A percentile compares a stretch with the other conserved stretches of the same genome.
Evolutionary conservation across 108 stramenopile species (phyloP).

Genomic region (Discostella stelligeroides): DNA sequence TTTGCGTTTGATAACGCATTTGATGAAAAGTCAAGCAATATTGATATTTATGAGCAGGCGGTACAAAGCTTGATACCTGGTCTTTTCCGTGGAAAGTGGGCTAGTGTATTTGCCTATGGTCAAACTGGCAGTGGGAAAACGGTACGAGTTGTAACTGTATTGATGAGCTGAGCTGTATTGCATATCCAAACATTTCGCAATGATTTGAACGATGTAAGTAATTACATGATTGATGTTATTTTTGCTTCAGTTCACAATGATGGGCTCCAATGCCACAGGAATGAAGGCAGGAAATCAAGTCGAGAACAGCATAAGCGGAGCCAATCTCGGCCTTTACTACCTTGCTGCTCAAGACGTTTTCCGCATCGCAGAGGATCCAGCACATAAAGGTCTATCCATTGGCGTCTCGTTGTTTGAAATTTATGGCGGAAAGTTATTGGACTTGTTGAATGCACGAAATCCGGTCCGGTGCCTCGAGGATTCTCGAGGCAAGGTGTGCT

Average conservation of each 20-base stretch:
- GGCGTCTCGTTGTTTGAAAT: constrained; percentile 96
- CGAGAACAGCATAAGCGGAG: constrained; percentile 35
- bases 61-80: constrained; percentile 87
- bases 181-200: too few relatives aligned
- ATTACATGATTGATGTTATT: too few relatives aligned
- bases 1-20: constrained; percentile 98
- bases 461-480: constrained; percentile 94
- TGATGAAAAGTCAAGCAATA: constrained; percentile 71
- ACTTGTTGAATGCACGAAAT: constrained; percentile 89
- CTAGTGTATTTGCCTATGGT: constrained; percentile 93
- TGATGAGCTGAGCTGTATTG: too few relatives aligned
- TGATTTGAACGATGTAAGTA: too few relatives aligned
- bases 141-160: background rate
- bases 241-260: constrained; percentile 95
- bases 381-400: constrained; percentile 67
- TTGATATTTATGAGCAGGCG: constrained; percentile 81
- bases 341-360: constrained; percentile 93
- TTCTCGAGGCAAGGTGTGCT: constrained; percentile 90
- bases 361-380: constrained; percentile 57
- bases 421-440: constrained; percentile 96
- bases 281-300: constrained; percentile 63
- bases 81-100: constrained; percentile 87
- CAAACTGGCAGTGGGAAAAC: constrained; percentile 93
- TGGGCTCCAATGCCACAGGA: constrained; percentile 86
- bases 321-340: constrained; percentile 89